Percentiles rank a stretch among this genome's conserved stretches.
phyloP scores from a whole-genome alignment of 257 asterid genomes.

The Solanum lycopersicoides region DNA sequence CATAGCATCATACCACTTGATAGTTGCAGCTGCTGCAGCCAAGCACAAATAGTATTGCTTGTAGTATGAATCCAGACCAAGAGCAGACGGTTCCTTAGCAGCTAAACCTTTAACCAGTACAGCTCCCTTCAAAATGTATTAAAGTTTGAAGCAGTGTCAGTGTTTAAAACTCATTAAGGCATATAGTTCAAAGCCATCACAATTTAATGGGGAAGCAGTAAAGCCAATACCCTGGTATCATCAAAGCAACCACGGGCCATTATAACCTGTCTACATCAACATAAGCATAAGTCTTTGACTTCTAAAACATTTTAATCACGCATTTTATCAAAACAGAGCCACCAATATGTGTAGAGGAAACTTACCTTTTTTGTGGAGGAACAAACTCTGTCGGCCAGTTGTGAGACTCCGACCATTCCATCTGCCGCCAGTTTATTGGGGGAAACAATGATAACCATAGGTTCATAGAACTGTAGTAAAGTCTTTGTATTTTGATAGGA shows the following conservation, averaged over 20 bases:
- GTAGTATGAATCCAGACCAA: constrained; percentile 80
- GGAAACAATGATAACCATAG: constrained; percentile 71
- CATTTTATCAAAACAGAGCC: neutral
- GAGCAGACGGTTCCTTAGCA: constrained; percentile 93
- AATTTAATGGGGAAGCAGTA: neutral
- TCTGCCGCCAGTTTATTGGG: constrained; percentile 83
- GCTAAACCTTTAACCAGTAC: constrained; percentile 73
- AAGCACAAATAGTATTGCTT: constrained; percentile 95
- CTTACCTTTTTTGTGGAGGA: constrained; percentile 61
- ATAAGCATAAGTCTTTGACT: constrained; percentile 10
- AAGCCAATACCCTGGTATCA: constrained; percentile 65
- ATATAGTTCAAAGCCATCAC: neutral
- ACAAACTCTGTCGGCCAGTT: constrained; percentile 67
- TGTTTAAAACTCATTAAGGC: constrained; percentile 6
- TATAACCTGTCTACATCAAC: constrained; percentile 38
- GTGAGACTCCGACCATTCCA: constrained; percentile 95
- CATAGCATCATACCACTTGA: constrained; percentile 65
- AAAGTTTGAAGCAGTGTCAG: constrained; percentile 11
- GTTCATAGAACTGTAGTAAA: constrained; percentile 80
- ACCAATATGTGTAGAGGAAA: neutral
- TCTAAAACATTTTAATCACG: neutral
- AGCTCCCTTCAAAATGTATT: constrained; percentile 55
- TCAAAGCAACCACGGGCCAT: constrained; percentile 92
- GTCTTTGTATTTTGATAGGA: constrained; percentile 94
- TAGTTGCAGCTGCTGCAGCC: constrained; percentile 97